Evolutionary conservation across 345 rosid species (phyloP).

Genomic region (Gynandropsis gynandra): DNA sequence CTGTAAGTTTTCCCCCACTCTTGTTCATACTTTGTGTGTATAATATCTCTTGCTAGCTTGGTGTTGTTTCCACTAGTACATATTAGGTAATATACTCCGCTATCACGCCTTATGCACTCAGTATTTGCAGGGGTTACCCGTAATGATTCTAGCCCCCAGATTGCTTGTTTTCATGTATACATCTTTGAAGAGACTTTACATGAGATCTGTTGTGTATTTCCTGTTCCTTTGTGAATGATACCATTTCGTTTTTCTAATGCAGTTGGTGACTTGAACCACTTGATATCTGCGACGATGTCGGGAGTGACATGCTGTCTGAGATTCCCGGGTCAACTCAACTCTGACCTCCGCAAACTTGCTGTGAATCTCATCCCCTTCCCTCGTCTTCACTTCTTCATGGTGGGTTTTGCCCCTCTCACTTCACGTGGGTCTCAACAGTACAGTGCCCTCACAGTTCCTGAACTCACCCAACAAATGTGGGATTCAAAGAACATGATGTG

Average conservation of each 20-base stretch:
- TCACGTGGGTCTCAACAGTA: slow-evolving; percentile 49
- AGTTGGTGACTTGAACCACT: slow-evolving; percentile 46
- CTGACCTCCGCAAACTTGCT: slow-evolving; percentile 30
- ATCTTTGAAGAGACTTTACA: too few relatives aligned
- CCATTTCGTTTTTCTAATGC: not conserved
- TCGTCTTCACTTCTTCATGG: slow-evolving; percentile 54
- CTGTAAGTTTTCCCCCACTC: slow-evolving; percentile 20
- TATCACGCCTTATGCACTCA: too few relatives aligned
- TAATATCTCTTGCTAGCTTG: too few relatives aligned
- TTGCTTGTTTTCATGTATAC: too few relatives aligned
- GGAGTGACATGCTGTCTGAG: slow-evolving; percentile 50
- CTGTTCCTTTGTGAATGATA: too few relatives aligned
- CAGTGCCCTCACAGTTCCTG: slow-evolving; percentile 38
- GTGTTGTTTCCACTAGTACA: too few relatives aligned
- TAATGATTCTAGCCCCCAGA: too few relatives aligned
- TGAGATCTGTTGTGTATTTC: too few relatives aligned
- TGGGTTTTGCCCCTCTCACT: slow-evolving; percentile 48
- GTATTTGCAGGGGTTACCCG: too few relatives aligned
- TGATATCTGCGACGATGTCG: slow-evolving; percentile 50
- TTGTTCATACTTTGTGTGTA: not conserved
- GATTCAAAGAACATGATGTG: slow-evolving; percentile 55
- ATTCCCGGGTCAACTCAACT: slow-evolving; percentile 49
- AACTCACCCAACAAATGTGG: slow-evolving; percentile 55
- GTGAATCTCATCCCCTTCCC: slow-evolving; percentile 46
- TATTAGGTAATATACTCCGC: too few relatives aligned